phyloP scores from a whole-genome alignment of 495 filamentous ascomycete genomes.

The Hamigera avellanea region DNA sequence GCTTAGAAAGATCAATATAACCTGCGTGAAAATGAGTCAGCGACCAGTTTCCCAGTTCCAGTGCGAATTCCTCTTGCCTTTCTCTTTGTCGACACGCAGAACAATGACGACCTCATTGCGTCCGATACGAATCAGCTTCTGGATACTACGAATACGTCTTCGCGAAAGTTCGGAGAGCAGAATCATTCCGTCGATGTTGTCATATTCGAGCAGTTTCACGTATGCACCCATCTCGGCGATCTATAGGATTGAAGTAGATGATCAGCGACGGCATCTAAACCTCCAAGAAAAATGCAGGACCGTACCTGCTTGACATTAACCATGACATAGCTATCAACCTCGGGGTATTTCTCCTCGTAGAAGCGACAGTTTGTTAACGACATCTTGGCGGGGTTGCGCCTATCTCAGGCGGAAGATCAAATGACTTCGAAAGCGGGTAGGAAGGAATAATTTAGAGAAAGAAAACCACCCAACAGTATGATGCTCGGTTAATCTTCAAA shows the following conservation, averaged over 20 bases:
- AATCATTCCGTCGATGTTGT: slow-evolving; percentile 99
- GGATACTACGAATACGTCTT: slow-evolving; percentile 94
- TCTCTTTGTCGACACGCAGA: slow-evolving; percentile 96
- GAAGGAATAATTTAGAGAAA: slow-evolving; percentile 4
- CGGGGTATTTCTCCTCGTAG: slow-evolving; percentile 97
- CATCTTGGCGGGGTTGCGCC: slow-evolving; percentile 54
- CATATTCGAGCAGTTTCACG: slow-evolving; percentile 97
- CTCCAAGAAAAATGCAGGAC: slow-evolving; percentile 1
- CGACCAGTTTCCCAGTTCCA: too few species aligned
- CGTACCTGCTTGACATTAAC: slow-evolving; percentile 91
- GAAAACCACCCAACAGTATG: background rate
- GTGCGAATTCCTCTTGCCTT: slow-evolving; percentile 43
- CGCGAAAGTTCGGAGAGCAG: slow-evolving; percentile 90
- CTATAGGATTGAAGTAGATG: slow-evolving; percentile 31
- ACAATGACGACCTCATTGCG: slow-evolving; percentile 98
- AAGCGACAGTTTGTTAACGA: slow-evolving; percentile 98
- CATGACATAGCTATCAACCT: slow-evolving; percentile 99
- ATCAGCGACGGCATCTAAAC: slow-evolving; percentile 1
- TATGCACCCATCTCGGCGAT: slow-evolving; percentile 99
- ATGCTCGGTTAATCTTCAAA: background rate
- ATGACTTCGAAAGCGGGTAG: background rate
- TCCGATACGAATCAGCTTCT: slow-evolving; percentile 96
- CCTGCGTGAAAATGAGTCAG: slow-evolving; percentile 38
- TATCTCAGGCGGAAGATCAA: slow-evolving; percentile 15
- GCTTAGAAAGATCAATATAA: slow-evolving; percentile 98